Percentiles rank a stretch among this genome's conserved stretches.
phyloP scores from a whole-genome alignment of 371 early-diverging fungal genomes.

The Lichtheimia ramosa region DNA sequence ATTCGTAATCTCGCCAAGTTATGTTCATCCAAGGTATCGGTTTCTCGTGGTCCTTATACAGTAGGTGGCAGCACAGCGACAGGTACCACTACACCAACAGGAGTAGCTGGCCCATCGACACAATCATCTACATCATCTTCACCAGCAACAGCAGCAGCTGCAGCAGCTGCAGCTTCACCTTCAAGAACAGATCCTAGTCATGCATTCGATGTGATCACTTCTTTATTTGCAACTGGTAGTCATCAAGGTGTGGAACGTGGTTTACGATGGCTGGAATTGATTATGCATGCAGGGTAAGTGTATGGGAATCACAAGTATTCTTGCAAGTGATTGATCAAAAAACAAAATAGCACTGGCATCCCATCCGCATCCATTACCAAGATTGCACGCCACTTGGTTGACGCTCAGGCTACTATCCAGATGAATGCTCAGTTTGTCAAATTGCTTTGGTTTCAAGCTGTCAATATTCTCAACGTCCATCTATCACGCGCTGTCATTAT shows the following conservation, averaged over 20 bases:
- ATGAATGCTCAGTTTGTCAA: conserved; percentile 38
- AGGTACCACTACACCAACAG: background rate
- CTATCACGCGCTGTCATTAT: conserved; percentile 34
- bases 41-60: background rate
- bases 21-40: conserved; percentile 18
- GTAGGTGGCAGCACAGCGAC: too few species aligned
- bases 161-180: background rate
- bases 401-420: conserved; percentile 23
- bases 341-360: conserved; percentile 35
- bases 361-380: conserved; percentile 37
- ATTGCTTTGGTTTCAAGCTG: conserved; percentile 51
- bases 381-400: conserved; percentile 34
- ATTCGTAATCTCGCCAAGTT: conserved; percentile 32
- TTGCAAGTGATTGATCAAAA: background rate
- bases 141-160: background rate
- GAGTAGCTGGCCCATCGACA: background rate
- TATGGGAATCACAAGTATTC: background rate
- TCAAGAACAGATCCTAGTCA: conserved; percentile 13
- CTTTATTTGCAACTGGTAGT: conserved; percentile 29
- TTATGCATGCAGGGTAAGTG: conserved; percentile 47
- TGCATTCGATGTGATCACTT: conserved; percentile 35
- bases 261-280: conserved; percentile 44
- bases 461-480: conserved; percentile 25
- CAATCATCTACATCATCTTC: background rate
- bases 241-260: conserved; percentile 33